phyloP scores from a whole-genome alignment of 106 monocot genomes.

The Posidonia australis region DNA sequence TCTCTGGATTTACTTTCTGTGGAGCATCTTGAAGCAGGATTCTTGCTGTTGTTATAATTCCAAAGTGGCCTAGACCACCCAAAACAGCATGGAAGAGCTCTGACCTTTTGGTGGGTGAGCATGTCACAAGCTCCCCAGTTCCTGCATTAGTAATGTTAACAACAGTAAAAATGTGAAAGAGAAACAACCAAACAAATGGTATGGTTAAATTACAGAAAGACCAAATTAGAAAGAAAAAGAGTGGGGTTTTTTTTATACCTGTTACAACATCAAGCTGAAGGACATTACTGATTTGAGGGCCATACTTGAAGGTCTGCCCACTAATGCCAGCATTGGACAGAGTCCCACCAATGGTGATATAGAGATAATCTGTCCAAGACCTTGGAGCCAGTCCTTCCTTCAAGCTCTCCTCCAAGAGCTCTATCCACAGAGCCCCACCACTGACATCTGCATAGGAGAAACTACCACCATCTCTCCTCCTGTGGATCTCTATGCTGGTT shows the following conservation, averaged over 20 bases:
- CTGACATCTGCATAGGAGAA: conserved; percentile 56
- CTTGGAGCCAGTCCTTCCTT: conserved; percentile 60
- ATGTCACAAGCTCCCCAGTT: conserved; percentile 15
- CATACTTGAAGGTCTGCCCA: conserved; percentile 74
- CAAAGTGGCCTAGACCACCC: conserved; percentile 26
- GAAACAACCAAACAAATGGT: neutral
- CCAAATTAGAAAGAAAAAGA: too few species aligned
- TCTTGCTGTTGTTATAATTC: conserved; percentile 22
- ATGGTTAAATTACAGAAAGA: neutral
- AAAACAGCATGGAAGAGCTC: conserved; percentile 21
- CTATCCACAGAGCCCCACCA: conserved; percentile 58
- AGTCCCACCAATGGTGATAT: conserved; percentile 73
- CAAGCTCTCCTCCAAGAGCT: conserved; percentile 53
- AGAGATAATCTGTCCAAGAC: conserved; percentile 87
- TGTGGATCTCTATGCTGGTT: conserved; percentile 24
- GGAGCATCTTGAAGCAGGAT: conserved; percentile 27
- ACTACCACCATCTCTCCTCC: conserved; percentile 1
- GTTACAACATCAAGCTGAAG: conserved; percentile 70
- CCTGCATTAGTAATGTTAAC: too few species aligned
- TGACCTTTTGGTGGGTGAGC: conserved; percentile 10
- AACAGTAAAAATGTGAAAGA: too few species aligned
- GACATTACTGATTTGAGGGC: conserved; percentile 84
- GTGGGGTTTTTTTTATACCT: conserved; percentile 18
- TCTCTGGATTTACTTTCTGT: conserved; percentile 6
- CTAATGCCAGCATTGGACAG: conserved; percentile 85